phyloP scores from a whole-genome alignment of 495 filamentous ascomycete genomes.

The Penicillium mononematosum region DNA sequence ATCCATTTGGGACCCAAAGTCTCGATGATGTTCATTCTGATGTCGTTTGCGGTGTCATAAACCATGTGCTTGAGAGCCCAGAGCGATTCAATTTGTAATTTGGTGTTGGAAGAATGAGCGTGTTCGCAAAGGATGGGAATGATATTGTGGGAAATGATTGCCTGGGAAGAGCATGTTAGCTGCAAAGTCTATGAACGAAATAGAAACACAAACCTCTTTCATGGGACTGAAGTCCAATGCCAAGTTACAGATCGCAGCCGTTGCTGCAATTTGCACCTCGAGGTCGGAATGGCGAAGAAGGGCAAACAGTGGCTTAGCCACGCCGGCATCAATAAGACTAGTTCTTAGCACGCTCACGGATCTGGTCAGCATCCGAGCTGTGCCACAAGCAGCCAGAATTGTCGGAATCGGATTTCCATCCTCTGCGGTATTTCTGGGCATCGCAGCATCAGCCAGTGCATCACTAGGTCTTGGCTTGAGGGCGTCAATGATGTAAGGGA shows the following conservation, averaged over 20 bases:
- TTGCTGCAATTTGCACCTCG: constrained; percentile 83
- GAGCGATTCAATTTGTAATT: constrained; percentile 73
- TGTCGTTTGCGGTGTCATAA: constrained; percentile 59
- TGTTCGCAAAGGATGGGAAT: constrained; percentile 78
- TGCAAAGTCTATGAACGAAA: constrained; percentile 1
- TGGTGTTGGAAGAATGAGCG: constrained; percentile 71
- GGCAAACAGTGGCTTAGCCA: constrained; percentile 74
- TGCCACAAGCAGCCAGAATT: constrained; percentile 81
- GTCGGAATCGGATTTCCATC: constrained; percentile 60
- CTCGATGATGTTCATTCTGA: constrained; percentile 73
- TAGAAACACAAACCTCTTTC: constrained; percentile 61
- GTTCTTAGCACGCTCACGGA: constrained; percentile 83
- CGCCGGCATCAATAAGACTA: constrained; percentile 77
- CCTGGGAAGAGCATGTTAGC: constrained; percentile 43
- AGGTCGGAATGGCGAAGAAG: constrained; percentile 73
- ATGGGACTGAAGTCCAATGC: constrained; percentile 85
- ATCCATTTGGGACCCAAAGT: constrained; percentile 78
- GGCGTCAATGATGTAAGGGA: constrained; percentile 80
- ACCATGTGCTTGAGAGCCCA: constrained; percentile 94
- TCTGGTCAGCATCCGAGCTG: constrained; percentile 72
- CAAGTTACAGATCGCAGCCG: constrained; percentile 77
- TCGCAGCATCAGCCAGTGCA: constrained; percentile 30
- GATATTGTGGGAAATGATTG: constrained; percentile 72
- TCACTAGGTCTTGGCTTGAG: constrained; percentile 58
- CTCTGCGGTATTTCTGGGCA: constrained; percentile 38